These are phyloP conservation scores for Knoxia roxburghii DNA, from an alignment of 257 asterid species.

Conservation along the genomic window DNA sequence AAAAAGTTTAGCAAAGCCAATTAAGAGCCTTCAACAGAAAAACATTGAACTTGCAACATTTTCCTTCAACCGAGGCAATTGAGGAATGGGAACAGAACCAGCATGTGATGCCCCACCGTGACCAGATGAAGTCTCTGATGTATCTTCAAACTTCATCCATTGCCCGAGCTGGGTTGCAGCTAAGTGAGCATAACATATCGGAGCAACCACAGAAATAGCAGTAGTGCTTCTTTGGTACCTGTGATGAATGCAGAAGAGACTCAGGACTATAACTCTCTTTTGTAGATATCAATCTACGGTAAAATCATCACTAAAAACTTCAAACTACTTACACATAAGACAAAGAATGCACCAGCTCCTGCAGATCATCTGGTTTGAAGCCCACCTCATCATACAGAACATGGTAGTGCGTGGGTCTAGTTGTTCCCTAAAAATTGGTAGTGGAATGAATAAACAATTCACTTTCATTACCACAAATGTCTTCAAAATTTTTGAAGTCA, in stretches of 20 bases:
- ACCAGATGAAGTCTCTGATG: slow-evolving; percentile 83
- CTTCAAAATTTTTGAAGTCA: not conserved
- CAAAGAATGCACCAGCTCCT: slow-evolving; percentile 79
- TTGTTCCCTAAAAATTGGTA: slow-evolving; percentile 52
- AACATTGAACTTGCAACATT: slow-evolving; percentile 76
- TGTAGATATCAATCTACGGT: too few species aligned
- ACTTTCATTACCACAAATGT: not conserved
- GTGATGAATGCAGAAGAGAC: slow-evolving; percentile 12
- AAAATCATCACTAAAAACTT: not conserved
- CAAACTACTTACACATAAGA: slow-evolving; percentile 74
- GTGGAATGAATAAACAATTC: not conserved
- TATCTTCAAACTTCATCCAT: slow-evolving; percentile 87
- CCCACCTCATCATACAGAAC: slow-evolving; percentile 74
- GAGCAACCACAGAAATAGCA: slow-evolving; percentile 93
- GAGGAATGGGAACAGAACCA: slow-evolving; percentile 56
- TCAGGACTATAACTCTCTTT: not conserved
- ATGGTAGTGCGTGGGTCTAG: slow-evolving; percentile 90
- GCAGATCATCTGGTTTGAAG: slow-evolving; percentile 74
- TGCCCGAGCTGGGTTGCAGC: slow-evolving; percentile 91
- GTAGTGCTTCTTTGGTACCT: slow-evolving; percentile 96
- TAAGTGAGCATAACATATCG: slow-evolving; percentile 84
- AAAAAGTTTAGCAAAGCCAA: not conserved
- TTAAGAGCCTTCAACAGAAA: slow-evolving; percentile 40
- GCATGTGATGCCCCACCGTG: slow-evolving; percentile 59
- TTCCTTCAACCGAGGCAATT: slow-evolving; percentile 68